These are phyloP conservation scores for Xylogone sp. DNA, from an alignment of 2,329 filamentous ascomycete species.

Conservation along the genomic window DNA sequence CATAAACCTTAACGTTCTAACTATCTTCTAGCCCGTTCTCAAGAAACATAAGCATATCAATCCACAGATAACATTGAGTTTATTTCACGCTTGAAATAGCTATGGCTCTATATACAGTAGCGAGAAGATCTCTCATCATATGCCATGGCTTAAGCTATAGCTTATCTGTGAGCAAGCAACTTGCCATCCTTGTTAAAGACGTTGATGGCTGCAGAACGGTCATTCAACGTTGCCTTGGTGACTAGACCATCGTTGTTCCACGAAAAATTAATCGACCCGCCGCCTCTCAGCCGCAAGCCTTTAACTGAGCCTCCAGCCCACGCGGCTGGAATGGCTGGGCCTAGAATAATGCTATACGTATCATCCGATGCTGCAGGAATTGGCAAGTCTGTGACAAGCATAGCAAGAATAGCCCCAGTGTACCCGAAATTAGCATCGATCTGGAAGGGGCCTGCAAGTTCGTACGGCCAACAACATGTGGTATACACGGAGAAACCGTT, in stretches of 20 bases:
- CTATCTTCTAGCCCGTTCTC: no score
- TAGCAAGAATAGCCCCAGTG: slow-evolving; percentile 32
- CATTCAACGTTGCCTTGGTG: no score
- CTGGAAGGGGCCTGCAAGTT: slow-evolving; percentile 33
- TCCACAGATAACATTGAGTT: no score
- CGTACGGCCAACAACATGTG: slow-evolving; percentile 5
- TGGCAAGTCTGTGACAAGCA: slow-evolving; percentile 34
- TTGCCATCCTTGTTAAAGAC: no score
- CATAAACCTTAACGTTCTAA: no score
- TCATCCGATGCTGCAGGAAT: slow-evolving; percentile 4
- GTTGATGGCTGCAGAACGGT: no score
- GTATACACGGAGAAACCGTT: slow-evolving; percentile 39
- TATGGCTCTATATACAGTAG: no score
- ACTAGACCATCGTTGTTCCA: slow-evolving; percentile 1
- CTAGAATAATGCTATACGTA: slow-evolving; percentile 21
- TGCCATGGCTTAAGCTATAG: no score
- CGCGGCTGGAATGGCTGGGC: slow-evolving; percentile 28
- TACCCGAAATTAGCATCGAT: slow-evolving; percentile 43
- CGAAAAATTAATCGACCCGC: slow-evolving; percentile 24
- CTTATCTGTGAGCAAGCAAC: no score
- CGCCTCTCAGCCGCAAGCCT: slow-evolving; percentile 28
- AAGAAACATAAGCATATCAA: no score
- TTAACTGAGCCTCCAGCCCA: slow-evolving; percentile 28
- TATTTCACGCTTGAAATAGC: no score
- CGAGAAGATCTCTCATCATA: no score